phyloP scores from a whole-genome alignment of 169 alveolate genomes.

The Plasmodium malariae region DNA sequence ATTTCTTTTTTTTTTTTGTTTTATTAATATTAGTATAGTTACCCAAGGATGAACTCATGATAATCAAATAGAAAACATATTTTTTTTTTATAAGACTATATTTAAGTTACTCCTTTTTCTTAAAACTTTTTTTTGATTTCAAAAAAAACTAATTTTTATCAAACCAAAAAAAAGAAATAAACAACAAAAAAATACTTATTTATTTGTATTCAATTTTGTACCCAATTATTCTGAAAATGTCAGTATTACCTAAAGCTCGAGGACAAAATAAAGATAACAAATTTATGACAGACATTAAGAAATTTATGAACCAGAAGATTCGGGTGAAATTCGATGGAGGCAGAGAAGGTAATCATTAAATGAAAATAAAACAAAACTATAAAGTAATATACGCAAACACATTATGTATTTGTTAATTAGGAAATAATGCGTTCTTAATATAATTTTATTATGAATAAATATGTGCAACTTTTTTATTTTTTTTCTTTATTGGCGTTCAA shows the following conservation, averaged over 20 bases:
- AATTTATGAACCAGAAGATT: conserved; percentile 87
- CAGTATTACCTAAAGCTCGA: conserved; percentile 41
- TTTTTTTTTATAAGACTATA: neutral
- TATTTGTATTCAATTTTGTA: conserved; percentile 32
- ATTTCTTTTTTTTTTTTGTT: neutral
- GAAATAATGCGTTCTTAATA: too few relatives aligned
- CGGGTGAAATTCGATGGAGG: conserved; percentile 92
- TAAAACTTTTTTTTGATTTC: neutral
- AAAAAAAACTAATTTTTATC: neutral
- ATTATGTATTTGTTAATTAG: too few relatives aligned
- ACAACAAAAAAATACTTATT: neutral
- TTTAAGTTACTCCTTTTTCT: neutral
- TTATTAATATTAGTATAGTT: neutral
- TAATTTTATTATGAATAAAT: too few relatives aligned
- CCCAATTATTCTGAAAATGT: too few relatives aligned
- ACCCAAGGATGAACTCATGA: neutral
- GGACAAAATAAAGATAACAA: conserved; percentile 83
- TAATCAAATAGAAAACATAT: neutral
- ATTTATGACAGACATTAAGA: conserved; percentile 87
- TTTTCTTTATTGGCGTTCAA: too few relatives aligned
- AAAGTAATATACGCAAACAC: too few relatives aligned
- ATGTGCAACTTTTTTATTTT: too few relatives aligned
- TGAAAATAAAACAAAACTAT: too few relatives aligned
- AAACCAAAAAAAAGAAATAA: neutral
- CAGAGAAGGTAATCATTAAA: conserved; percentile 85